These are phyloP conservation scores for Umbelopsis sp. DNA, from an alignment of 192 early-diverging fungal species.

Conservation along the genomic window DNA sequence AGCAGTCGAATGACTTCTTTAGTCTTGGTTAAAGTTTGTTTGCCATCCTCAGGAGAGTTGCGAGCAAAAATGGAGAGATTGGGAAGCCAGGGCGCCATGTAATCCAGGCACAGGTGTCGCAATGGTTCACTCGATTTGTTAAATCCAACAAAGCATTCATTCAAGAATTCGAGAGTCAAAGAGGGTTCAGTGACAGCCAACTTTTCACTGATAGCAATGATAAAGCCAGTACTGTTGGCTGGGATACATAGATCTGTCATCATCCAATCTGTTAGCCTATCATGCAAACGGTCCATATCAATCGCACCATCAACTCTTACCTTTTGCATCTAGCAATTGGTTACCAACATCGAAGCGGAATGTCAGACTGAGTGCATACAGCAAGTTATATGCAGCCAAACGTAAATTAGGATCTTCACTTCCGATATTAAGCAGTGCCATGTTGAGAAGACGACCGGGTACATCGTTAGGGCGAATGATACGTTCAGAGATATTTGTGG, in stretches of 20 bases:
- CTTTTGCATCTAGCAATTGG: constrained; percentile 74
- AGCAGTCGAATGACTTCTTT: constrained; percentile 77
- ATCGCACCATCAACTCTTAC: constrained; percentile 21
- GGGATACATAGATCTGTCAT: constrained; percentile 81
- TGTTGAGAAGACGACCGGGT: constrained; percentile 88
- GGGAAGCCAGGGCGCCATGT: constrained; percentile 87
- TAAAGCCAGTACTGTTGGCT: constrained; percentile 84
- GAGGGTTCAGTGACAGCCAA: constrained; percentile 74
- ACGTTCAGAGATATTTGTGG: constrained; percentile 64
- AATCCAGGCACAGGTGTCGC: constrained; percentile 83
- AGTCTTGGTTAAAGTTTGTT: constrained; percentile 60
- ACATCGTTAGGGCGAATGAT: constrained; percentile 86
- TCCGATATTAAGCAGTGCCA: constrained; percentile 88
- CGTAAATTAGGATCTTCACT: constrained; percentile 81
- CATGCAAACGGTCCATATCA: not conserved
- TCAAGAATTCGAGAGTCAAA: constrained; percentile 88
- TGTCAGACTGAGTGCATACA: constrained; percentile 78
- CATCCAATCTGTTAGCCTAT: not conserved
- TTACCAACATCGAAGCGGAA: constrained; percentile 87
- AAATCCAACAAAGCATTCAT: constrained; percentile 84
- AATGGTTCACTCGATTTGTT: constrained; percentile 70
- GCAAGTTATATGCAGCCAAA: constrained; percentile 86
- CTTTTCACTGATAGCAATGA: constrained; percentile 77
- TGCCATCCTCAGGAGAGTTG: constrained; percentile 43
- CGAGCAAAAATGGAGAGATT: constrained; percentile 70